Base-by-base conservation (phyloP, 2,329 filamentous ascomycete species). In the Penicillium nordicum region DNA sequence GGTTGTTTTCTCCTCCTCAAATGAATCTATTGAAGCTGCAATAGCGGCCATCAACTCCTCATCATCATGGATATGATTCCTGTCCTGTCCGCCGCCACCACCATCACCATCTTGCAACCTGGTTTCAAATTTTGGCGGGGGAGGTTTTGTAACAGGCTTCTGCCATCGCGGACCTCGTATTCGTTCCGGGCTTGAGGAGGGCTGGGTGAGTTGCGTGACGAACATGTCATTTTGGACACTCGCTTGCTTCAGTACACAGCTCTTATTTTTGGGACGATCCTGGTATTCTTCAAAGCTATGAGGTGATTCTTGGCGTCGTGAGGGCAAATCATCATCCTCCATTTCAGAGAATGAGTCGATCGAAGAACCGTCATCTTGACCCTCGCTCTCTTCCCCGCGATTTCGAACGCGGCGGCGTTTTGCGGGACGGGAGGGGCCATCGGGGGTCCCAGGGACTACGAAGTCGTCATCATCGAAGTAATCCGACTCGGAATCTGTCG, bases 111-210 rank as follows among this genome's bases (percentile, higher is more conserved):
- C 32, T 38, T 61, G 50, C 9, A 44, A 49, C 27, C 55, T 53
- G 23, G 53, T 44, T 32, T 61, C 58, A 5, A 50, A 43, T 27
- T 53, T 53, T 18, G 59, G 63, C 47, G 38, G 47, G 37, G 66
- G 61, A 36, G 65, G 55, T 53, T 65, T 64, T 10, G 68, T 64
- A 38, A 68, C 71, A 16, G 76, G 74, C 57, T 78, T 80, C 58
- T 74, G 79, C 76, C 79, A 82, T 55, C 79, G 75, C 11, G 80
- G 76, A 1, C 79, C 79, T 60, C 80, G 75, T 53, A 82, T 79
- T 57, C 75, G 71, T 49, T 79, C 80, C 3, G 80, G 80, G 57
- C 79, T 81, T 1, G 80, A 81, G 51, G 71, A 69, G 38, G 77
- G 75, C 50, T 78, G 76, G 5, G 78, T 79, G 43, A 79, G 69